Evolutionary conservation across 2,329 filamentous ascomycete species (phyloP), one percentile per base, ranked within the genome.

Genomic region (Aureobasidium subglaciale): DNA sequence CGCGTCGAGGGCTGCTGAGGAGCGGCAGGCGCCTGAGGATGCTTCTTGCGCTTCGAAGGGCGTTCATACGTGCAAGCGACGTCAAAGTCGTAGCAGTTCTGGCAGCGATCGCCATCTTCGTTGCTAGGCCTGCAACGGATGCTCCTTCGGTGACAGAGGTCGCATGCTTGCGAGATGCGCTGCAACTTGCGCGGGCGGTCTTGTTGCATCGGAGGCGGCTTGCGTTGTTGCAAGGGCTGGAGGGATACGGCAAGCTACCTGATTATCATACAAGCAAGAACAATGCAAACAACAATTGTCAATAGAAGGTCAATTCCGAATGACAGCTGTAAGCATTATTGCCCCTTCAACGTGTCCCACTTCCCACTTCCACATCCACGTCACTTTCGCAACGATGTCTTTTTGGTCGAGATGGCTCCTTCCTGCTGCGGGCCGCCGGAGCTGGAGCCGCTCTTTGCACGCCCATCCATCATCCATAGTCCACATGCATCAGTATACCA

Each of bases 81-180:
- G 46, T 69, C 72, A 61, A 78, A 80, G 59, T 79, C 74, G 24
- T 68, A 66, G 64, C 76, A 78, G 50, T 76, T 79, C 63, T 78
- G 73, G 63, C 77, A 79, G 53, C 70, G 66, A 29, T 64, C 50
- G 15, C 63, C 59, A 61, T 71, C 66, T 42, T 71, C 68, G 6
- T 62, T 62, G 56, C 65, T 69, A 15, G 66, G 68, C 42, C 66
- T 66, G 60, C 76, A 78, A 55, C 73, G 69, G 18, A 77, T 77
- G 61, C 72, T 74, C 35, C 75, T 68, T 56, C 70, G 63, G 62
- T 80, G 75, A 64, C 78, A 80, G 63, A 76, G 75, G 63, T 80
- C 78, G 63, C 68, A 70, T 15, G 68, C 68, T 54, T 68, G 64
- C 2, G 67, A 69, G 45, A 68, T 68, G 40, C 68, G 64, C 58